Conservation (phyloP, 768 basidiomycete species). For the Serendipita sp. region DNA sequence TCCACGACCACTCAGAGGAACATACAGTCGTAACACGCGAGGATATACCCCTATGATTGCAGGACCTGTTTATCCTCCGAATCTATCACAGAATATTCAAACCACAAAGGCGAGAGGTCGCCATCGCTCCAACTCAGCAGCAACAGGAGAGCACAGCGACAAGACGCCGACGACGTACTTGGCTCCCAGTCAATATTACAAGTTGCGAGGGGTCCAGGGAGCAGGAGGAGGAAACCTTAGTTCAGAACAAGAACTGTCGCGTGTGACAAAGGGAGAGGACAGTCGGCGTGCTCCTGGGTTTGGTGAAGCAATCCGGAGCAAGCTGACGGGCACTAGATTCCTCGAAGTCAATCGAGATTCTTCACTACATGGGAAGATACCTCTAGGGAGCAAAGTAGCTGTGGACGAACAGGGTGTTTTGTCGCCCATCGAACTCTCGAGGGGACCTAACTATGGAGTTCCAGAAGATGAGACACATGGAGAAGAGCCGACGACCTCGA, state of each 20-base stretch:
- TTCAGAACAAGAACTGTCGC: conserved; percentile 17
- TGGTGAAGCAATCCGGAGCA: conserved; percentile 39
- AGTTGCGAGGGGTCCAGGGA: conserved; percentile 44
- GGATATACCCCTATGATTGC: conserved; percentile 3
- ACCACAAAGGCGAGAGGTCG: not conserved
- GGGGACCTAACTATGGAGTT: not conserved
- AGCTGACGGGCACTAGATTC: conserved; percentile 52
- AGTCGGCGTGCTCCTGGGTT: conserved; percentile 21
- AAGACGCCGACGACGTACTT: conserved; percentile 57
- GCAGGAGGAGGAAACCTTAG: conserved; percentile 40
- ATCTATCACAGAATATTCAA: not conserved
- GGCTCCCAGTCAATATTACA: conserved; percentile 66
- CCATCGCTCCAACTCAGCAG: not conserved
- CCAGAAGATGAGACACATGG: not conserved
- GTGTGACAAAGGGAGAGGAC: conserved; percentile 23
- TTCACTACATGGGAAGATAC: conserved; percentile 38
- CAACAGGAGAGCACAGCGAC: conserved; percentile 25
- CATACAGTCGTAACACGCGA: not conserved
- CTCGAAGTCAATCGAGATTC: conserved; percentile 56
- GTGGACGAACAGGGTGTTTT: conserved; percentile 37
- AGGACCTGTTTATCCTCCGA: not conserved
- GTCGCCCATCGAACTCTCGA: conserved; percentile 21
- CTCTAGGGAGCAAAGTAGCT: conserved; percentile 41
- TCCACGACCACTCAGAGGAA: conserved; percentile 35
- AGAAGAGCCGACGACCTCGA: not conserved